A percentile compares a stretch with the other conserved stretches of the same genome.
Evolutionary conservation across 2,329 filamentous ascomycete genomes (phyloP).

Genomic region (Aureobasidium sp.): DNA sequence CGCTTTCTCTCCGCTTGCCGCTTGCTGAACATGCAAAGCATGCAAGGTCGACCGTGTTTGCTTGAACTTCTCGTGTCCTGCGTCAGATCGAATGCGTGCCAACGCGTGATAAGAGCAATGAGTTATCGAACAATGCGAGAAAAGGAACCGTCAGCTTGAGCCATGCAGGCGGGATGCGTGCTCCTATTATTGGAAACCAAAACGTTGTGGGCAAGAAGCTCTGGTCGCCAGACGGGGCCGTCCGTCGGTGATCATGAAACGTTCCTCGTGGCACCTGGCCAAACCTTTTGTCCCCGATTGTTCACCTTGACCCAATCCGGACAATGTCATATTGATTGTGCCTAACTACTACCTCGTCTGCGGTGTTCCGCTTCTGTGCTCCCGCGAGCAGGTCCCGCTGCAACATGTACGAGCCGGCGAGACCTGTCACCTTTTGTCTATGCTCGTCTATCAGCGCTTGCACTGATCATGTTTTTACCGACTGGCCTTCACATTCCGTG

Average conservation of each 20-base stretch:
- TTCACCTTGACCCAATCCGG: not conserved
- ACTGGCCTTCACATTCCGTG: not conserved
- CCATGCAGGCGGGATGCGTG: not conserved
- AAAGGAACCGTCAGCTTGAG: slow-evolving; percentile 7
- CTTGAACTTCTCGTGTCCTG: not conserved
- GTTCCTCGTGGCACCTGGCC: not conserved
- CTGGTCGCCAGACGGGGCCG: not conserved
- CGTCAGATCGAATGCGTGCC: not conserved
- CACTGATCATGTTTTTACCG: not conserved
- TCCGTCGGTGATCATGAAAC: not conserved
- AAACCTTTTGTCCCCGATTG: not conserved
- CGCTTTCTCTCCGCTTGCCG: not conserved
- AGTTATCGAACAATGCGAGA: no score
- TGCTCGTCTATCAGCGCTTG: not conserved
- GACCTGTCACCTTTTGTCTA: not conserved
- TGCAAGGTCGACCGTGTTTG: not conserved
- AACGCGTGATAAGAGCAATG: slow-evolving; percentile 12
- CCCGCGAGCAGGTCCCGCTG: not conserved
- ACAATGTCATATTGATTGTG: not conserved
- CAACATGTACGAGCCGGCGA: not conserved
- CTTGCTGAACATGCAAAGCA: slow-evolving; percentile 8
- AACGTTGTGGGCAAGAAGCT: not conserved
- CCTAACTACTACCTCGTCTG: not conserved
- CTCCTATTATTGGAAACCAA: slow-evolving; percentile 10
- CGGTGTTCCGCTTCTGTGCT: not conserved